Percentiles rank a stretch among this genome's conserved stretches.
phyloP scores from a whole-genome alignment of 2,329 filamentous ascomycete genomes.

The Onygenales sp. region DNA sequence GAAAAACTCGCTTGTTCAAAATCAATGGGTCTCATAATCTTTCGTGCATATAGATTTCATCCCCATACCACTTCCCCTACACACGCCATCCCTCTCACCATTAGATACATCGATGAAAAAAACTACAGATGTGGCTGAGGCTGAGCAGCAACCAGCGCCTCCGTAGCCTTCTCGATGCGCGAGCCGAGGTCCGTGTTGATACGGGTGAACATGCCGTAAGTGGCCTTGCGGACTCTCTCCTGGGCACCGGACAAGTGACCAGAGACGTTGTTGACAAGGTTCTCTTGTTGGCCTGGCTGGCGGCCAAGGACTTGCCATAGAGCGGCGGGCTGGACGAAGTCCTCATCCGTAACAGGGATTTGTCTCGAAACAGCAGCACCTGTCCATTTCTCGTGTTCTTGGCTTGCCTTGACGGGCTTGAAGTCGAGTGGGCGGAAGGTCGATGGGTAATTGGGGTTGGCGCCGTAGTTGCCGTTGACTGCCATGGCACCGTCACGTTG shows the following conservation, averaged over 20 bases:
- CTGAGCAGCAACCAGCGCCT: conserved; percentile 20
- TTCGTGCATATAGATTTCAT: too few relatives aligned
- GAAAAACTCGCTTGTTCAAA: neutral
- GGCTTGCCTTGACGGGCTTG: conserved; percentile 31
- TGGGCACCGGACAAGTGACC: conserved; percentile 47
- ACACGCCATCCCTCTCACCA: neutral
- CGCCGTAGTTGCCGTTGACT: conserved; percentile 54
- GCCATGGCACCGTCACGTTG: conserved; percentile 66
- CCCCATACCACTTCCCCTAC: neutral
- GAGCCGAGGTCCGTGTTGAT: conserved; percentile 47
- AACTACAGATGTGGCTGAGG: conserved; percentile 7
- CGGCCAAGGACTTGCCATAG: conserved; percentile 36
- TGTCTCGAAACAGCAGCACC: conserved; percentile 31
- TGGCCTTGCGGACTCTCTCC: conserved; percentile 46
- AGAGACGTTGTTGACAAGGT: conserved; percentile 51
- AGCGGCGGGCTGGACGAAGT: conserved; percentile 34
- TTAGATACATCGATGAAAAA: neutral
- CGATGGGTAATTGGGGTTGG: conserved; percentile 46
- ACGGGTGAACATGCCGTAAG: conserved; percentile 52
- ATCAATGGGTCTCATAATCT: neutral
- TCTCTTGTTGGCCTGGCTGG: conserved; percentile 48
- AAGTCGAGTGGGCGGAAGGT: conserved; percentile 28
- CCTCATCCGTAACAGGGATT: conserved; percentile 34
- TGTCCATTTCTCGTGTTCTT: conserved; percentile 37
- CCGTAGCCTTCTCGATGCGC: conserved; percentile 45